These are phyloP conservation scores for Yamadazyma tumulicola DNA, from an alignment of 805 yeast species.

Conservation along the genomic window DNA sequence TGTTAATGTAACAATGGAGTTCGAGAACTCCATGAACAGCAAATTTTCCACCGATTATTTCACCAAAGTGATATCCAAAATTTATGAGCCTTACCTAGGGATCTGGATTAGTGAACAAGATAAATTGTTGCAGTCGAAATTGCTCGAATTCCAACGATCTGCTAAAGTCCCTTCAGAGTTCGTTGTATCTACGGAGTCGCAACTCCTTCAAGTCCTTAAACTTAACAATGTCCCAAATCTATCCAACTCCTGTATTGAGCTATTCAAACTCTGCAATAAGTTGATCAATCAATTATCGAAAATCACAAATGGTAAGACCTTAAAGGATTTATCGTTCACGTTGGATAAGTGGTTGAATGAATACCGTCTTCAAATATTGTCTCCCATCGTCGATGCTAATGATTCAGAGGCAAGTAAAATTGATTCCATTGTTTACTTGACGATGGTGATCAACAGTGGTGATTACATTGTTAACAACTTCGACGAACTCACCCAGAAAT, in stretches of 20 bases:
- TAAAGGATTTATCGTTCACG: constrained; percentile 54
- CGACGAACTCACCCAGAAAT: constrained; percentile 68
- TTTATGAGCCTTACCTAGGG: constrained; percentile 81
- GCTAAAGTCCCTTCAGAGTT: constrained; percentile 49
- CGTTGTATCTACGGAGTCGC: constrained; percentile 14
- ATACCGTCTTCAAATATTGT: constrained; percentile 28
- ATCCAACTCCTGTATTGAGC: constrained; percentile 80
- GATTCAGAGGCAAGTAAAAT: constrained; percentile 38
- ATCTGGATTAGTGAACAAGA: constrained; percentile 90
- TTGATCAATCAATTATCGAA: constrained; percentile 60
- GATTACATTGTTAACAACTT: constrained; percentile 83
- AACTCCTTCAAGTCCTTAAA: constrained; percentile 36
- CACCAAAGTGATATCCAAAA: constrained; percentile 48
- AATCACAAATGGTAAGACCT: constrained; percentile 34
- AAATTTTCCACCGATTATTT: constrained; percentile 50
- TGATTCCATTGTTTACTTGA: constrained; percentile 64
- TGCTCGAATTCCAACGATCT: constrained; percentile 60
- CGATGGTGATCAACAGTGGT: constrained; percentile 79
- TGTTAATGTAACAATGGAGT: constrained; percentile 74
- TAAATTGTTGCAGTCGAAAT: constrained; percentile 52
- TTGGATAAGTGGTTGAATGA: constrained; percentile 65
- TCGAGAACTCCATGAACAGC: constrained; percentile 71
- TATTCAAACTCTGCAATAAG: constrained; percentile 75
- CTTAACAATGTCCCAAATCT: constrained; percentile 59
- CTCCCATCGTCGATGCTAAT: constrained; percentile 32